phyloP scores from a whole-genome alignment of 2,329 filamentous ascomycete species.

The Fusarium sp. region DNA sequence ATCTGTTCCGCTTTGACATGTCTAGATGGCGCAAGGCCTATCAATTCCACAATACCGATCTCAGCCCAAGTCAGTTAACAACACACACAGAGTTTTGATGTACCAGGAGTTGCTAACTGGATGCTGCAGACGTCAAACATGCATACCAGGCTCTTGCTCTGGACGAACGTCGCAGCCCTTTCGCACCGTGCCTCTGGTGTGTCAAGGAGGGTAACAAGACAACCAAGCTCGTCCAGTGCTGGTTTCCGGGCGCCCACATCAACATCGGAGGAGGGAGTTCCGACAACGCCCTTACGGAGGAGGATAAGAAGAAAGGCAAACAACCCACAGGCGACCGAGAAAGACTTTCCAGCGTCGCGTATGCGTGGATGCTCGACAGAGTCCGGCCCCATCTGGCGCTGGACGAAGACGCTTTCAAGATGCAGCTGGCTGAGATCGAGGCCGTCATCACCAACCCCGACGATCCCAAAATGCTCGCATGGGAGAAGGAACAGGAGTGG shows the following conservation, averaged over 20 bases:
- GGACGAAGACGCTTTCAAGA: constrained; percentile 7
- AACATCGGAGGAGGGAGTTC: constrained; percentile 12
- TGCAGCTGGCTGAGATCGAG: constrained; percentile 9
- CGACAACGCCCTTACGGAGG: background rate
- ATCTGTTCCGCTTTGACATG: background rate
- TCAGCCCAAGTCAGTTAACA: constrained; percentile 4
- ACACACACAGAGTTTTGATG: too few relatives aligned
- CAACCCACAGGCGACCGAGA: constrained; percentile 1
- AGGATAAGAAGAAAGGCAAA: constrained; percentile 1
- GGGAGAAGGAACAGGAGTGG: constrained; percentile 5
- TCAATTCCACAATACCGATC: constrained; percentile 11
- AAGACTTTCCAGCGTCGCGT: constrained; percentile 8
- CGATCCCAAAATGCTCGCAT: background rate
- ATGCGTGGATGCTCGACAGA: constrained; percentile 14
- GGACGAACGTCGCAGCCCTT: constrained; percentile 8
- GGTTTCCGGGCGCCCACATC: constrained; percentile 20
- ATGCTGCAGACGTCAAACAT: constrained; percentile 5
- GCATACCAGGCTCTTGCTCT: constrained; percentile 11
- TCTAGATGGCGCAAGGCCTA: constrained; percentile 1
- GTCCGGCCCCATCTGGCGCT: constrained; percentile 5
- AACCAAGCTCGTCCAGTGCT: constrained; percentile 7
- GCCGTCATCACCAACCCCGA: background rate
- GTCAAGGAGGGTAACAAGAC: constrained; percentile 1
- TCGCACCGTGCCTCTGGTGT: constrained; percentile 7
- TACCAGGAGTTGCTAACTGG: background rate